Base-by-base conservation (phyloP, 805 yeast species). In the Lipomyces orientalis region DNA sequence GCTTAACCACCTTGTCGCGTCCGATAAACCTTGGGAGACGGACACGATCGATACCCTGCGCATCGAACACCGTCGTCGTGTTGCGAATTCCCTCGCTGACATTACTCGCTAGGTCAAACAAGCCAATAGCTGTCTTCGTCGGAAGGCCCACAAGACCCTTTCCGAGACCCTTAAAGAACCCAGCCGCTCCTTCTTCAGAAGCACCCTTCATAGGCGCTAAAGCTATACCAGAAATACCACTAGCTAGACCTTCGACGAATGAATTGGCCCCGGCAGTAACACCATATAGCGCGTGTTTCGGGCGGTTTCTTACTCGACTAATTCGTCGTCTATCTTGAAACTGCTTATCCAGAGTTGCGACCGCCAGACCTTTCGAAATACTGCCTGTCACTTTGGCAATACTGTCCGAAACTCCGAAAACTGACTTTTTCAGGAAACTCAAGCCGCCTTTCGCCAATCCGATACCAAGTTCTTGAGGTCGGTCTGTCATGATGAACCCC, bases 371-470 rank as follows among this genome's bases (percentile, higher is more conserved):
- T 78, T 95, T 95, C 0, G 99, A 97, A 74, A 95, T 81, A 0
- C 97, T 91, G 0, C 97, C 97, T 0, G 98, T 91, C 39, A 96
- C 86, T 78, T 93, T 91, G 2, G 98, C 90, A 79, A 95, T 83
- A 72, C 97, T 91, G 79, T 96, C 98, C 31, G 97, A 90, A 61
- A 95, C 84, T 2, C 99, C 98, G 81, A 90, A 96, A 0, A 95
- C 94, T 0, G 98, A 90, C 80, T 95, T 95, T 76, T 94, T 93
- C 76, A 96, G 83, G 80, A 95, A 95, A 78, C 97, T 91, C 70
- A 92, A 80, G 0, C 98, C 97, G 66, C 99, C 99, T 76, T 93
- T 94, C 1, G 99, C 99, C 56, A 95, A 78, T 2, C 97, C 96
- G 66, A 95, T 90, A 54, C 99, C 98, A 52, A 95, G 81, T 73